These are phyloP conservation scores for Euryodendron excelsum DNA, from an alignment of 148 eudicot genomes.

Conservation along the genomic window DNA sequence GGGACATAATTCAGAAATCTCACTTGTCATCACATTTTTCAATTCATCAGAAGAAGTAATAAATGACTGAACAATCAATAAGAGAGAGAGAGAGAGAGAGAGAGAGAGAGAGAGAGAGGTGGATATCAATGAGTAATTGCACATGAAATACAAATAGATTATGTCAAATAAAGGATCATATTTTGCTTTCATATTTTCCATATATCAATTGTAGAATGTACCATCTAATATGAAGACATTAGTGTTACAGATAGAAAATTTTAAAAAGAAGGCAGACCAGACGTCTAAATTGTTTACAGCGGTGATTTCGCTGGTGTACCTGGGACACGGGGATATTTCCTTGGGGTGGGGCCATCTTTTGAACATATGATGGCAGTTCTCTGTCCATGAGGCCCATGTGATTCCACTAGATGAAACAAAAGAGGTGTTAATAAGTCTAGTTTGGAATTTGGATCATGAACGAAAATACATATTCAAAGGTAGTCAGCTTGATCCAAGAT, in stretches of 20 bases:
- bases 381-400: constrained; percentile 84
- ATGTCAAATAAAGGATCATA: not conserved
- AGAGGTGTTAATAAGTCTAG: not conserved
- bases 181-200: constrained; percentile 1
- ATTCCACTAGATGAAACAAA: constrained; percentile 56
- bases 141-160: not conserved
- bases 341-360: constrained; percentile 64
- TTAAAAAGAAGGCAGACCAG: constrained; percentile 14
- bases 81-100: too few species aligned
- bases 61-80: not conserved
- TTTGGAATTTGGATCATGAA: not conserved
- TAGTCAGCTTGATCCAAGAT: not conserved
- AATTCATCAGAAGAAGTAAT: not conserved
- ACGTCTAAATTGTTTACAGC: constrained; percentile 38
- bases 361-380: constrained; percentile 79
- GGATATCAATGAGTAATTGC: not conserved
- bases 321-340: constrained; percentile 81
- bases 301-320: constrained; percentile 89
- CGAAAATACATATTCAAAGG: not conserved
- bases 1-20: not conserved
- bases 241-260: not conserved
- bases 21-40: not conserved
- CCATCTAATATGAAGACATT: not conserved
- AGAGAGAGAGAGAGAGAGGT: not conserved
- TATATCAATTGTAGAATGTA: constrained; percentile 1